Base-by-base conservation (phyloP, 306 rosid species). In the Prunus salicina region DNA sequence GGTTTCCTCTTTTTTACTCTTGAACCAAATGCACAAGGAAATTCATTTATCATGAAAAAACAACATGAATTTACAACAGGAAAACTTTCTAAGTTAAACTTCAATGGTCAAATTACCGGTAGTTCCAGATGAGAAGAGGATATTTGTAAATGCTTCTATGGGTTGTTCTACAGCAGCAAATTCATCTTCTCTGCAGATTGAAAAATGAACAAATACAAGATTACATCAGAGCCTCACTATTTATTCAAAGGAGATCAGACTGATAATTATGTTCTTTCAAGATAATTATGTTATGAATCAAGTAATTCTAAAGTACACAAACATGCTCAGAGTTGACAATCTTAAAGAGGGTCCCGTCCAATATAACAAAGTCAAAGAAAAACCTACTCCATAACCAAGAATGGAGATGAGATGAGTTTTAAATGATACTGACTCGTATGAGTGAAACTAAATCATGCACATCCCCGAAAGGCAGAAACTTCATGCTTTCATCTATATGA, bases 41-140 rank as follows among this genome's bases (percentile, higher is more conserved):
- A 12, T 9, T 65, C 27, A 16, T 51, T 73, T 24, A 27, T 47
- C 46, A 8, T 22, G 25, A 10, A 57, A 46, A 49, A 25, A 10
- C 8, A 25, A n/a, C n/a, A n/a, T n/a, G n/a, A n/a, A n/a, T n/a
- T n/a, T n/a, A n/a, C n/a, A n/a, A 13, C 16, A 73, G 25, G 71
- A 58, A 64, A 52, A 41, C 7, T 45, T 73, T 27, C 30, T 4
- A 46, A 15, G 82, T 47, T 69, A 34, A 22, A 81, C 68, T 69
- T 67, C 65, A 66, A 62, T 74, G 52, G 71, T 79, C 11, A 77
- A 68, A 65, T 56, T 69, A 88, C 98, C 97, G 71, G 98, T 95
- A 71, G 98, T 95, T 90, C 98, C 98, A 76, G 98, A 95, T 74
- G 98, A 95, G 82, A 95, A 95, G 61, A 95, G 89, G 67, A 92